Evolutionary conservation across 441 rosid genomes (phyloP).

Genomic region (Pelargonium myrrhifolium): DNA sequence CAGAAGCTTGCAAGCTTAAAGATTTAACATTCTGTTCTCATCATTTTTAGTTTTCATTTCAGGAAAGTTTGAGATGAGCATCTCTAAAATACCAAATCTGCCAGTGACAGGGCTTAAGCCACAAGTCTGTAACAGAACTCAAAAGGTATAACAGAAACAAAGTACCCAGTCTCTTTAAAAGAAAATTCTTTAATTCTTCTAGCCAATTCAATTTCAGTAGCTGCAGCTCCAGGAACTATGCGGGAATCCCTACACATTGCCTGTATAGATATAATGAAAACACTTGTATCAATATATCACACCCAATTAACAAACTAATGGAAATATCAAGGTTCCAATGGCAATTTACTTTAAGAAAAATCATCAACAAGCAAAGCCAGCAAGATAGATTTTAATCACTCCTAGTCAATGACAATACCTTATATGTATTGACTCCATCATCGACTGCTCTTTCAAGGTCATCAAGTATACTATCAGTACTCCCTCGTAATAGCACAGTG

Average conservation of each 20-base stretch:
- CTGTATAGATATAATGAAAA: constrained; percentile 31
- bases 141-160: constrained; percentile 9
- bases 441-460: constrained; percentile 99
- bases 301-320: neutral
- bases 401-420: constrained; percentile 36
- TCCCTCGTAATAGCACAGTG: constrained; percentile 91
- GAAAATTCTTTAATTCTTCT: constrained; percentile 89
- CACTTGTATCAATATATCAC: neutral
- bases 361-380: neutral
- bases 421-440: constrained; percentile 98
- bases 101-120: neutral
- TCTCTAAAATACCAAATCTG: constrained; percentile 2
- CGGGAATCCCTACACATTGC: constrained; percentile 99
- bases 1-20: neutral
- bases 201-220: constrained; percentile 97
- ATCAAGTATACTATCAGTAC: constrained; percentile 95
- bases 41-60: neutral
- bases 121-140: neutral
- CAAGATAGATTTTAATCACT: neutral
- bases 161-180: constrained; percentile 87
- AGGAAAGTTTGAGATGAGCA: neutral
- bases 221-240: constrained; percentile 90
- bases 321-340: neutral
- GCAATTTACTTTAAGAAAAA: constrained; percentile 1
- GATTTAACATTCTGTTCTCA: neutral